Percentiles rank a stretch among this genome's conserved stretches.
phyloP scores from a whole-genome alignment of 805 yeast species.

The Yarrowia deformans region DNA sequence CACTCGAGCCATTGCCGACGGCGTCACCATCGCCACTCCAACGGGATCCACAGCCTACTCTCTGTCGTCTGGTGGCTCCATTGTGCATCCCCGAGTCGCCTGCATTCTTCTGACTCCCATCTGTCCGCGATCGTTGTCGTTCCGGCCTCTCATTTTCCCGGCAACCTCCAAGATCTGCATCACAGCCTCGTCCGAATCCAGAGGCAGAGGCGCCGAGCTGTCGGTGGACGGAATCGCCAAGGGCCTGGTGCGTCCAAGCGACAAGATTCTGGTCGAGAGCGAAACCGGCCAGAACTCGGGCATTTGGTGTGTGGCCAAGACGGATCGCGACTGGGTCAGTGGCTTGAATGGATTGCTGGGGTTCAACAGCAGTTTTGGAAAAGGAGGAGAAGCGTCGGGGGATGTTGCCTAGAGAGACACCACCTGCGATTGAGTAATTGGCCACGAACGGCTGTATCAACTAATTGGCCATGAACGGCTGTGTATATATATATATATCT shows the following conservation, averaged over 20 bases:
- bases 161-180: slow-evolving; percentile 67
- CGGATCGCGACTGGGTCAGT: slow-evolving; percentile 88
- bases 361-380: slow-evolving; percentile 81
- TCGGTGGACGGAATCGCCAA: slow-evolving; percentile 87
- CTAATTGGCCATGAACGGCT: slow-evolving; percentile 22
- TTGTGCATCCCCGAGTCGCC: slow-evolving; percentile 87
- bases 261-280: slow-evolving; percentile 51
- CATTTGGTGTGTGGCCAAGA: slow-evolving; percentile 84
- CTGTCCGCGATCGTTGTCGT: slow-evolving; percentile 89
- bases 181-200: slow-evolving; percentile 48
- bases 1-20: slow-evolving; percentile 93
- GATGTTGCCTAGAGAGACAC: neutral
- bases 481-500: slow-evolving; percentile 6
- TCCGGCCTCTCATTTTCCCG: slow-evolving; percentile 86
- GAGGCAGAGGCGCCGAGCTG: slow-evolving; percentile 60
- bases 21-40: slow-evolving; percentile 84
- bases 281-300: slow-evolving; percentile 55
- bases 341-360: slow-evolving; percentile 89
- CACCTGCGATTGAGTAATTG: neutral
- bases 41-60: slow-evolving; percentile 97
- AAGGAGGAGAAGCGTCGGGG: slow-evolving; percentile 30
- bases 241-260: slow-evolving; percentile 72
- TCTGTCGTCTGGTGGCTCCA: slow-evolving; percentile 87
- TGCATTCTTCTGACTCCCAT: slow-evolving; percentile 86
- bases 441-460: slow-evolving; percentile 6